A percentile compares a stretch with the other conserved stretches of the same genome.
Evolutionary conservation across 2,329 filamentous ascomycete genomes (phyloP).

Genomic region (Colletotrichum truncatum): DNA sequence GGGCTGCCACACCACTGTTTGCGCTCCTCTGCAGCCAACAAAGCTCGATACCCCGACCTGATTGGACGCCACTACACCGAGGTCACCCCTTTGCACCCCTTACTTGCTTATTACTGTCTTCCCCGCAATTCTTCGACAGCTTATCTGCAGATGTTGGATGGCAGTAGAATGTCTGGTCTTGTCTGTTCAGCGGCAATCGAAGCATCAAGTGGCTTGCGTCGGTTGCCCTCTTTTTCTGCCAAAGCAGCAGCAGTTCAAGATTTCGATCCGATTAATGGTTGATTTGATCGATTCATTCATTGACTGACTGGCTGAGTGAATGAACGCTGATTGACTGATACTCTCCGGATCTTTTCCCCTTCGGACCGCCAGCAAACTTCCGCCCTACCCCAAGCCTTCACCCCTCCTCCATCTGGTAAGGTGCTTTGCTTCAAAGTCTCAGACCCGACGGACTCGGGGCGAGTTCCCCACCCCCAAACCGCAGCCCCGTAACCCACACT

Average conservation of each 20-base stretch:
- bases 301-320: not conserved
- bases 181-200: not conserved
- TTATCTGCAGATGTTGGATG: not conserved
- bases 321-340: not conserved
- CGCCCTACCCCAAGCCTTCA: not conserved
- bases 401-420: not conserved
- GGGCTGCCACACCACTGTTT: not conserved
- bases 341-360: not conserved
- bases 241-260: not conserved
- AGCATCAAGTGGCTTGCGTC: not conserved
- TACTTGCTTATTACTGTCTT: not conserved
- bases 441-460: not conserved
- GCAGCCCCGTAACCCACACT: not conserved
- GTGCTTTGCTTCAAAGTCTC: not conserved
- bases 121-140: not conserved
- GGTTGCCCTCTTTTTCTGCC: not conserved
- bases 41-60: not conserved
- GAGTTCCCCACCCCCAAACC: not conserved
- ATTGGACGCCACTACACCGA: conserved; percentile 5
- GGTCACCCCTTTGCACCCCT: not conserved
- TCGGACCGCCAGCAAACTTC: conserved; percentile 5
- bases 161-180: not conserved
- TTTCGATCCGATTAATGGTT: not conserved
- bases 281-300: not conserved
- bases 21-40: conserved; percentile 5